Evolutionary conservation across 106 monocot genomes (phyloP).

Genomic region (Dioscorea zingiberensis): DNA sequence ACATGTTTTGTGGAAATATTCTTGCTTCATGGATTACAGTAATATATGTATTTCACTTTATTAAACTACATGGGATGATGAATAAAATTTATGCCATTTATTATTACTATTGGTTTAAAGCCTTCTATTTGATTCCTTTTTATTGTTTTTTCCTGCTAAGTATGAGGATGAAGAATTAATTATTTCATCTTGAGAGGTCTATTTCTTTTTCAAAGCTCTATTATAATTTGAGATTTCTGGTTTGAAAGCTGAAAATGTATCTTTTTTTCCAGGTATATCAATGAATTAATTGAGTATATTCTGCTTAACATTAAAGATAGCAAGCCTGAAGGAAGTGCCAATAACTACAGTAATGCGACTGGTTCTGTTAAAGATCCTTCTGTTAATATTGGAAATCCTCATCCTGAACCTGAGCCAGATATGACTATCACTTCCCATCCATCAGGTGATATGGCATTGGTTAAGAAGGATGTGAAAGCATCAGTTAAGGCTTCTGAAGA

Average conservation of each 20-base stretch:
- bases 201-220: too few species aligned
- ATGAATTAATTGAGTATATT: constrained; percentile 81
- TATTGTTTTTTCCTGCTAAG: too few species aligned
- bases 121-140: too few species aligned
- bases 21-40: too few species aligned
- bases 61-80: too few species aligned
- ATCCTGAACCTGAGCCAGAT: constrained; percentile 13
- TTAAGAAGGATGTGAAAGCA: constrained; percentile 16
- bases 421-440: constrained; percentile 19
- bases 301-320: constrained; percentile 46
- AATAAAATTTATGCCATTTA: too few species aligned
- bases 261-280: constrained; percentile 68
- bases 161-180: too few species aligned
- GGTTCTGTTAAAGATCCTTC: constrained; percentile 11
- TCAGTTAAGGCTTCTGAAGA: constrained; percentile 11
- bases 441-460: constrained; percentile 17
- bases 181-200: too few species aligned
- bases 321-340: constrained; percentile 8
- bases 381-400: constrained; percentile 1
- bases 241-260: background rate
- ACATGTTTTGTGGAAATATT: too few species aligned
- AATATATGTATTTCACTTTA: too few species aligned
- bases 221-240: too few species aligned
- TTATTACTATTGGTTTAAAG: too few species aligned
- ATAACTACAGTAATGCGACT: constrained; percentile 11